These are phyloP conservation scores for Porpolomopsis calyptriformis DNA, from an alignment of 768 basidiomycete species.

Conservation along the genomic window DNA sequence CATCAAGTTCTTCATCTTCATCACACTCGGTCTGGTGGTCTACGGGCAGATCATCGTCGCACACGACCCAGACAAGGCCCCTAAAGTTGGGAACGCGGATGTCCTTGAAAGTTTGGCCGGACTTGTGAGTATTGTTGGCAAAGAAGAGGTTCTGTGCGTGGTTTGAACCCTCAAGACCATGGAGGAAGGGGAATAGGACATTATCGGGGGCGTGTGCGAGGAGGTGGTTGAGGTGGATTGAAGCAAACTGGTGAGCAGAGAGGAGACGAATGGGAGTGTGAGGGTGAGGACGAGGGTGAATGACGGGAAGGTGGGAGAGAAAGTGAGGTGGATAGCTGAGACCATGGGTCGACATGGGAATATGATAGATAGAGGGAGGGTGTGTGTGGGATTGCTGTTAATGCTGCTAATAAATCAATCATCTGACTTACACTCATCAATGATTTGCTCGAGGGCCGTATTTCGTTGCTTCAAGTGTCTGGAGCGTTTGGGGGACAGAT, in stretches of 20 bases:
- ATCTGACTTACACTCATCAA: slow-evolving; percentile 13
- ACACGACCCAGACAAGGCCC: slow-evolving; percentile 78
- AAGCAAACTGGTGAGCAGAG: slow-evolving; percentile 39
- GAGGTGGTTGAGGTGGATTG: slow-evolving; percentile 52
- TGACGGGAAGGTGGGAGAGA: slow-evolving; percentile 16
- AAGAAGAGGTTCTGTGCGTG: slow-evolving; percentile 77
- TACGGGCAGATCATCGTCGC: slow-evolving; percentile 49
- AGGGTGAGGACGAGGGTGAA: neutral
- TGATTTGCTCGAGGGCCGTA: slow-evolving; percentile 37
- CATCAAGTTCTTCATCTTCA: slow-evolving; percentile 18
- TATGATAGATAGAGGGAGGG: too few relatives aligned
- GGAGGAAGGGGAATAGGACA: slow-evolving; percentile 80
- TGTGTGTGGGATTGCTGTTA: too few relatives aligned
- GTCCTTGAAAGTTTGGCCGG: slow-evolving; percentile 14
- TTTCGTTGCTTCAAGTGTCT: slow-evolving; percentile 47
- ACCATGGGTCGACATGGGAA: slow-evolving; percentile 10
- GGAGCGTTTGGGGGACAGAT: slow-evolving; percentile 63
- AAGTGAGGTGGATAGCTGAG: slow-evolving; percentile 17
- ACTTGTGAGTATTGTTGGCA: slow-evolving; percentile 16
- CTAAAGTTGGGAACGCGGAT: slow-evolving; percentile 34
- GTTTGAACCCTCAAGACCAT: slow-evolving; percentile 77
- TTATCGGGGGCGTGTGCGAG: slow-evolving; percentile 67
- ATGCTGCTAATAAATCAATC: too few relatives aligned
- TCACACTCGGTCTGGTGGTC: slow-evolving; percentile 21
- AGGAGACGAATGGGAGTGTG: slow-evolving; percentile 22